These are phyloP conservation scores for Floccularia luteovirens DNA, from an alignment of 768 basidiomycete species.

Conservation along the genomic window DNA sequence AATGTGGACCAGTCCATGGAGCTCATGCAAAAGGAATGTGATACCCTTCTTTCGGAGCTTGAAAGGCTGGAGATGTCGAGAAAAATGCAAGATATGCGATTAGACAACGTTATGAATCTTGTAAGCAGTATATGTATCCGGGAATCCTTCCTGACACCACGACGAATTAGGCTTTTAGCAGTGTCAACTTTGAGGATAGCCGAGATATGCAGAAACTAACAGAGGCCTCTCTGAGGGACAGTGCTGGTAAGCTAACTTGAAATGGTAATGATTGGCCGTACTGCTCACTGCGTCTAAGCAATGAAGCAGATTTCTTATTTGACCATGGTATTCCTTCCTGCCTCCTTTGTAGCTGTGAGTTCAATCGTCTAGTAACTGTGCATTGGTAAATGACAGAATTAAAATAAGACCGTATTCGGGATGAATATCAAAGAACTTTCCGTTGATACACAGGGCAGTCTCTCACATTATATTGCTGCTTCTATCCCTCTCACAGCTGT, in stretches of 20 bases:
- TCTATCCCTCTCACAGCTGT: slow-evolving; percentile 31
- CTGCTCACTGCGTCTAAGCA: slow-evolving; percentile 9
- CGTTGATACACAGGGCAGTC: slow-evolving; percentile 15
- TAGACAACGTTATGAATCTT: slow-evolving; percentile 41
- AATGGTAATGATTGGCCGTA: background rate
- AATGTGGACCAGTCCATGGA: slow-evolving; percentile 11
- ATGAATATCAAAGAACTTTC: slow-evolving; percentile 39
- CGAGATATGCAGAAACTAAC: slow-evolving; percentile 29
- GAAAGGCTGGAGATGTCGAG: slow-evolving; percentile 35
- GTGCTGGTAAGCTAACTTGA: slow-evolving; percentile 11
- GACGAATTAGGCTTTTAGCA: slow-evolving; percentile 30
- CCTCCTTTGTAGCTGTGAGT: slow-evolving; percentile 30
- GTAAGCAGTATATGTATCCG: slow-evolving; percentile 12
- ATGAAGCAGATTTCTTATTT: slow-evolving; percentile 41
- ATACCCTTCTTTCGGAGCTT: slow-evolving; percentile 40
- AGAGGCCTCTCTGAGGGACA: slow-evolving; percentile 21
- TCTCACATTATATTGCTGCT: slow-evolving; percentile 28
- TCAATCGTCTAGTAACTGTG: background rate
- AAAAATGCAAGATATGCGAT: slow-evolving; percentile 33
- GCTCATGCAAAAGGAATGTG: slow-evolving; percentile 35
- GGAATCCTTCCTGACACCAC: background rate
- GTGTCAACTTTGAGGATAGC: slow-evolving; percentile 36
- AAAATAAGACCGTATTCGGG: slow-evolving; percentile 29
- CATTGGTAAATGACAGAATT: background rate
- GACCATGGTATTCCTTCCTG: slow-evolving; percentile 46